Conservation (phyloP, 805 yeast genomes). For the Teunomyces funiuensis region DNA sequence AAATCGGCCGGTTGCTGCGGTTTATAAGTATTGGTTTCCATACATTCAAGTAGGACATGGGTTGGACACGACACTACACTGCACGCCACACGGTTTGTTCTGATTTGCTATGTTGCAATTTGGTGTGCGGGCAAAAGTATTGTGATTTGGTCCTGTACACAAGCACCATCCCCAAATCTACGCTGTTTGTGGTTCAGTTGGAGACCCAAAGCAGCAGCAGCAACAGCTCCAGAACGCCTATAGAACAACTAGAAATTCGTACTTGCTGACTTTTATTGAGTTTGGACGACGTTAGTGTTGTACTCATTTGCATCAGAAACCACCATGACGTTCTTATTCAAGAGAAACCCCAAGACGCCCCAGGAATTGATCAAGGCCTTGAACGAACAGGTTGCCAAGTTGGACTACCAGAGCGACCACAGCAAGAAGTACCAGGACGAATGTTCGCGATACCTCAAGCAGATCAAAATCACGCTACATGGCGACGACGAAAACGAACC, state of each 20-base stretch:
- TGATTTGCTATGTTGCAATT: no score
- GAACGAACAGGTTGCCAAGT: slow-evolving; percentile 68
- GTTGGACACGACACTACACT: neutral
- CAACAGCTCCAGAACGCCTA: no score
- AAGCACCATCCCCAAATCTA: no score
- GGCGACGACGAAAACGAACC: slow-evolving; percentile 69
- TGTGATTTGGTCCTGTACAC: no score
- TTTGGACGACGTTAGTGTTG: no score
- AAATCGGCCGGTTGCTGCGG: slow-evolving; percentile 39
- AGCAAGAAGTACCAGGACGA: slow-evolving; percentile 67
- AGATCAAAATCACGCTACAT: slow-evolving; percentile 62
- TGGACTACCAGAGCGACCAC: slow-evolving; percentile 47
- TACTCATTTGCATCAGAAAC: no score
- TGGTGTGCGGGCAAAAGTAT: no score
- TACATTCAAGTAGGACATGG: slow-evolving; percentile 16
- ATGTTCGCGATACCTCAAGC: slow-evolving; percentile 60
- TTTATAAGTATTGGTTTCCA: slow-evolving; percentile 41
- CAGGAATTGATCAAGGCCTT: slow-evolving; percentile 75
- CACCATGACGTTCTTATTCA: slow-evolving; percentile 89
- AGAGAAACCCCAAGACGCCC: slow-evolving; percentile 87
- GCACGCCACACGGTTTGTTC: no score
- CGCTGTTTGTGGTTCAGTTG: no score
- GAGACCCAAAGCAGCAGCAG: no score
- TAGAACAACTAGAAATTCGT: no score
- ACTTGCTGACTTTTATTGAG: no score